A percentile compares a stretch with the other conserved stretches of the same genome.
phyloP scores from a whole-genome alignment of 495 filamentous ascomycete genomes.

The Aspergillus taichungensis region DNA sequence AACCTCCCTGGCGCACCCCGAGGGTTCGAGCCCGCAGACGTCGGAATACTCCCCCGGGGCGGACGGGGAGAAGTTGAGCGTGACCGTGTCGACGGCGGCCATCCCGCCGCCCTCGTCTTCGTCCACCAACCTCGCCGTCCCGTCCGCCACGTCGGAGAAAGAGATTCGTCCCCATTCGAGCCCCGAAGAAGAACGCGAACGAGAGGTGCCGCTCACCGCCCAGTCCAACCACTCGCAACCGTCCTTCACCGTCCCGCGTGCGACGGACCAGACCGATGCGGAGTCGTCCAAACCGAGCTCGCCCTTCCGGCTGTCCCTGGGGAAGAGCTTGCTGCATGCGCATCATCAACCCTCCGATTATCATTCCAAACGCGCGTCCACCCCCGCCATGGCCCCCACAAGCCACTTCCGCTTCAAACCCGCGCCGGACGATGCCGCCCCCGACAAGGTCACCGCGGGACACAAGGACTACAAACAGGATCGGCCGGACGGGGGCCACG shows the following conservation, averaged over 20 bases:
- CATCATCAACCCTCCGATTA: constrained; percentile 13
- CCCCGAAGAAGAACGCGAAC: constrained; percentile 23
- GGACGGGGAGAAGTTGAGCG: constrained; percentile 19
- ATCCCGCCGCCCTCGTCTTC: constrained; percentile 23
- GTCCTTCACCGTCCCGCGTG: constrained; percentile 12
- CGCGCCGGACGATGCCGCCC: constrained; percentile 23
- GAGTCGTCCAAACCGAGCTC: constrained; percentile 28
- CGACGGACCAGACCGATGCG: constrained; percentile 19
- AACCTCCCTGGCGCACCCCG: constrained; percentile 5
- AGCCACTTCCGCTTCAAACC: constrained; percentile 28
- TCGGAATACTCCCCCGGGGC: constrained; percentile 17
- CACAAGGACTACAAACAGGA: constrained; percentile 24
- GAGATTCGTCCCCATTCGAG: constrained; percentile 27
- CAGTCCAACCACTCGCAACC: constrained; percentile 24
- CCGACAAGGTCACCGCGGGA: constrained; percentile 18
- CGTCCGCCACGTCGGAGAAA: constrained; percentile 19
- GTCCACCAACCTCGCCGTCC: constrained; percentile 21
- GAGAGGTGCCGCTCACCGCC: constrained; percentile 15
- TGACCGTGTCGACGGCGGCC: constrained; percentile 11
- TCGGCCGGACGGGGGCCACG: too few relatives aligned
- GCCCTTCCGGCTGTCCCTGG: constrained; percentile 31
- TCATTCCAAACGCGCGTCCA: constrained; percentile 23
- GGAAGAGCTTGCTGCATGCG: constrained; percentile 18
- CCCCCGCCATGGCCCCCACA: constrained; percentile 14
- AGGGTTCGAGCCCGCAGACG: constrained; percentile 7